Conservation (phyloP, 768 basidiomycete species). For the Serendipita vermifera region DNA sequence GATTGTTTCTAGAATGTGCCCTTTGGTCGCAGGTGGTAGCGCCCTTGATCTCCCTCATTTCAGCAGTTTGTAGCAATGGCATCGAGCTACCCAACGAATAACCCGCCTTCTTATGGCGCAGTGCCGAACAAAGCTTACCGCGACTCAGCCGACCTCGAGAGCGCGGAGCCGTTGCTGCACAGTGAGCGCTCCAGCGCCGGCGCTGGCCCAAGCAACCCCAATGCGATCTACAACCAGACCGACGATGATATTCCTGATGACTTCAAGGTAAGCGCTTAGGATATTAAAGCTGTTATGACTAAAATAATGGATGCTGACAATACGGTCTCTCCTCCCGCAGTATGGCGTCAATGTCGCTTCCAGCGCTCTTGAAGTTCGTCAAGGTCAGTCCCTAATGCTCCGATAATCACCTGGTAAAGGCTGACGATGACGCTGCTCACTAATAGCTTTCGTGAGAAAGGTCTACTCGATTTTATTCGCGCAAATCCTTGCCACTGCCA, state of each 20-base stretch:
- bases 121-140: conserved; percentile 26
- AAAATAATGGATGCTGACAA: conserved; percentile 10
- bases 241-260: conserved; percentile 77
- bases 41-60: too few species aligned
- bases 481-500: conserved; percentile 69
- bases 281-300: neutral
- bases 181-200: conserved; percentile 20
- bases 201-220: conserved; percentile 32
- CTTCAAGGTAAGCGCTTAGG: conserved; percentile 57
- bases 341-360: conserved; percentile 74
- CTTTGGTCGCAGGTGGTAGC: too few species aligned
- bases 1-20: too few species aligned
- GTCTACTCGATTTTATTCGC: conserved; percentile 77
- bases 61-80: too few species aligned
- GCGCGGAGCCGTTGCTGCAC: conserved; percentile 42
- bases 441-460: conserved; percentile 61
- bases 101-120: conserved; percentile 44
- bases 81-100: neutral
- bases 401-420: conserved; percentile 16
- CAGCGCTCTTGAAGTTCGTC: conserved; percentile 61
- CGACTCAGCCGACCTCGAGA: conserved; percentile 25
- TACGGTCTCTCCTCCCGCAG: conserved; percentile 25
- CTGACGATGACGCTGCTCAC: neutral
- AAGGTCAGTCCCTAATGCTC: conserved; percentile 24
- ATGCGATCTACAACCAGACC: conserved; percentile 62